Conservation (phyloP, 23 red algal genomes). For the Gracilariopsis chorda region DNA sequence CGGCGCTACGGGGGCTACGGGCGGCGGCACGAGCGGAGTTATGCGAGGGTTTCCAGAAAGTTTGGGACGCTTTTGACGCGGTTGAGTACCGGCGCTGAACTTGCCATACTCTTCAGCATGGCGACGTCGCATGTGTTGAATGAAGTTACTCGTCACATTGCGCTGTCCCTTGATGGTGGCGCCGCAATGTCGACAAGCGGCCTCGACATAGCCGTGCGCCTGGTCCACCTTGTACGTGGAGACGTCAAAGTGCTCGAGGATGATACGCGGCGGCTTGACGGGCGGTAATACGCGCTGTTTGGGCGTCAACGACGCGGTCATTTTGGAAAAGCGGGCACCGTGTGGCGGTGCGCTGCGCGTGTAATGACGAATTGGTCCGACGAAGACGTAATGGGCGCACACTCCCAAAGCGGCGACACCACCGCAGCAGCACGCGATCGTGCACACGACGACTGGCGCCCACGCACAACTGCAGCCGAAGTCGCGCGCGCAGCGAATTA, state of each 20-base stretch:
- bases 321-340: background rate
- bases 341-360: background rate
- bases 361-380: conserved; percentile 30
- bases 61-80: conserved; percentile 26
- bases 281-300: conserved; percentile 3
- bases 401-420: too few species aligned
- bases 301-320: background rate
- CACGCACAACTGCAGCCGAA: too few species aligned
- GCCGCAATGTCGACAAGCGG: conserved; percentile 53
- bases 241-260: conserved; percentile 45
- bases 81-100: conserved; percentile 8
- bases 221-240: conserved; percentile 36
- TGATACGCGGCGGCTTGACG: conserved; percentile 52
- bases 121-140: conserved; percentile 60
- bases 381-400: conserved; percentile 34
- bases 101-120: conserved; percentile 25
- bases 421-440: too few species aligned
- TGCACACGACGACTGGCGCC: too few species aligned
- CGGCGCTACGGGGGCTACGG: background rate
- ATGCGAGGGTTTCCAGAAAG: background rate
- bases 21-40: background rate
- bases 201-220: conserved; percentile 38
- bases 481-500: background rate
- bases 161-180: conserved; percentile 45
- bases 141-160: conserved; percentile 60